These are phyloP conservation scores for Leptographium procerum DNA, from an alignment of 2,329 filamentous ascomycete species.

Conservation along the genomic window DNA sequence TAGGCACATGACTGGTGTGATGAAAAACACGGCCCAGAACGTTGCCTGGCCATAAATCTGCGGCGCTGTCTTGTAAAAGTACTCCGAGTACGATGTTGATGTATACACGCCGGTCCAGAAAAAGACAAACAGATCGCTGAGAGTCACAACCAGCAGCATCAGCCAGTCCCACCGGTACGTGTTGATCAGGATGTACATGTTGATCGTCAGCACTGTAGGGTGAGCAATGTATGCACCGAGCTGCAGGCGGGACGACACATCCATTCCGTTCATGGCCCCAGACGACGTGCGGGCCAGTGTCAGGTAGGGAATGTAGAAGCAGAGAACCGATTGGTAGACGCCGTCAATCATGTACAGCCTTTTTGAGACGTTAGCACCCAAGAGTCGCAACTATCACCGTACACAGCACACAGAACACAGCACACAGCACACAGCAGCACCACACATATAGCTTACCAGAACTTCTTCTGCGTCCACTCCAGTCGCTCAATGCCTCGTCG, in stretches of 20 bases:
- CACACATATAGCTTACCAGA: conserved; percentile 57
- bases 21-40: conserved; percentile 77
- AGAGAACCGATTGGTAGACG: conserved; percentile 85
- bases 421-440: neutral
- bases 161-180: conserved; percentile 98
- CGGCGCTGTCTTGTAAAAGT: conserved; percentile 63
- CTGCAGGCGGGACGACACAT: conserved; percentile 67
- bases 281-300: conserved; percentile 60
- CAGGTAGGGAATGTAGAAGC: conserved; percentile 86
- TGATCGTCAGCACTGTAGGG: conserved; percentile 77
- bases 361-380: conserved; percentile 20
- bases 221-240: conserved; percentile 83
- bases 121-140: conserved; percentile 83
- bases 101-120: conserved; percentile 91
- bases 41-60: conserved; percentile 71
- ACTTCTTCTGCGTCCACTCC: conserved; percentile 94
- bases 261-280: conserved; percentile 59
- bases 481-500: conserved; percentile 87
- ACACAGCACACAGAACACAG: neutral
- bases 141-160: conserved; percentile 66
- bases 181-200: conserved; percentile 89
- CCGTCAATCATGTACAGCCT: conserved; percentile 93
- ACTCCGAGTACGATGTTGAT: conserved; percentile 32
- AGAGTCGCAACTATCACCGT: too few relatives aligned
- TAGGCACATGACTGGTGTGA: conserved; percentile 72